phyloP scores from a whole-genome alignment of 2,329 filamentous ascomycete species.

The Fusarium nelsonii region DNA sequence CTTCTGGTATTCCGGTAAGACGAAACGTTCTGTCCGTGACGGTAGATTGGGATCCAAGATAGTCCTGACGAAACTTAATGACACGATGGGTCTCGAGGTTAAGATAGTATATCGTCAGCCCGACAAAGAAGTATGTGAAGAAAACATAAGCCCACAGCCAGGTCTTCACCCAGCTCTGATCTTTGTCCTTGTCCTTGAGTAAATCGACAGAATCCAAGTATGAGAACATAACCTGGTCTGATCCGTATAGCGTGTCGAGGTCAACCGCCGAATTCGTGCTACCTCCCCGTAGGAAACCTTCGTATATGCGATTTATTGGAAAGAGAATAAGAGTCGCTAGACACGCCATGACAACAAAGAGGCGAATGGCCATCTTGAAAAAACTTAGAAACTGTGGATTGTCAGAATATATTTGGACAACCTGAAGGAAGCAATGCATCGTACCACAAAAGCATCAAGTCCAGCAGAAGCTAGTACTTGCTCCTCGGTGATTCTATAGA shows the following conservation, averaged over 20 bases:
- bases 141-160: conserved; percentile 94
- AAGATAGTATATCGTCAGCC: conserved; percentile 83
- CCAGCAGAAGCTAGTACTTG: conserved; percentile 91
- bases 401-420: conserved; percentile 27
- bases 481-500: conserved; percentile 88
- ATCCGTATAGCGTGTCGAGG: conserved; percentile 6
- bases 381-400: conserved; percentile 81
- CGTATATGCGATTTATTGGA: conserved; percentile 83
- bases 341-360: conserved; percentile 82
- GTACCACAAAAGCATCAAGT: conserved; percentile 91
- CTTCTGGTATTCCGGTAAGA: conserved; percentile 85
- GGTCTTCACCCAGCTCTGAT: conserved; percentile 50
- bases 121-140: conserved; percentile 95
- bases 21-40: conserved; percentile 95
- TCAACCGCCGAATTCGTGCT: not conserved
- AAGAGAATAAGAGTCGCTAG: conserved; percentile 85
- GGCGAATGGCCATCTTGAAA: conserved; percentile 93
- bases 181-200: conserved; percentile 51
- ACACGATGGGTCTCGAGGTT: conserved; percentile 86
- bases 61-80: conserved; percentile 87
- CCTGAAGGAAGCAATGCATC: conserved; percentile 45
- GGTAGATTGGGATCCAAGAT: conserved; percentile 93
- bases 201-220: conserved; percentile 25
- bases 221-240: conserved; percentile 33
- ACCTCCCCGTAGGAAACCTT: not conserved